Percentiles rank a stretch among this genome's conserved stretches.
phyloP scores from a whole-genome alignment of 2,329 filamentous ascomycete species.

The Westerdykella aurantiaca region DNA sequence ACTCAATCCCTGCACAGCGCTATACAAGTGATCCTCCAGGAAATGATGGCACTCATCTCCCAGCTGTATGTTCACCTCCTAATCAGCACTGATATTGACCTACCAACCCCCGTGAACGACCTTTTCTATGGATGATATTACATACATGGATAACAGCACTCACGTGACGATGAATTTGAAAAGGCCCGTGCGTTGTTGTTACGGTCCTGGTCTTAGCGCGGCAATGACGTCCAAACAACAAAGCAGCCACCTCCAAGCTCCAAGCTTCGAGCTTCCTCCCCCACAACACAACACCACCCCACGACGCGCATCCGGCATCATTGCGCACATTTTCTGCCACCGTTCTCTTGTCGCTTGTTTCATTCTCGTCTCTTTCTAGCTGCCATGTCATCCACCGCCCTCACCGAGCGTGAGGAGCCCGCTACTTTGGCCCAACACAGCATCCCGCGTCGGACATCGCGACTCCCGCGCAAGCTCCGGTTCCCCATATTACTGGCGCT shows the following conservation, averaged over 20 bases:
- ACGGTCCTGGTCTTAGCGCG: not conserved
- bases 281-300: not conserved
- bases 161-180: too few species aligned
- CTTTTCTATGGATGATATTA: too few species aligned
- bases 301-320: not conserved
- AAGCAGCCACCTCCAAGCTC: not conserved
- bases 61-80: too few species aligned
- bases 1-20: too few species aligned
- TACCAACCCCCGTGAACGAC: too few species aligned
- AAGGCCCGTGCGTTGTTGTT: too few species aligned
- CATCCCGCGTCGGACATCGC: slow-evolving; percentile 18
- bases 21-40: too few species aligned
- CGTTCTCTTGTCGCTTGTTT: not conserved
- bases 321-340: not conserved
- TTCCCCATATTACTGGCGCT: slow-evolving; percentile 44
- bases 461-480: slow-evolving; percentile 34
- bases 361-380: not conserved
- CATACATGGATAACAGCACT: too few species aligned
- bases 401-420: slow-evolving; percentile 25
- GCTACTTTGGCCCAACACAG: slow-evolving; percentile 18
- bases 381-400: slow-evolving; percentile 20
- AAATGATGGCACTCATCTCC: too few species aligned
- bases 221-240: not conserved
- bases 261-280: not conserved
- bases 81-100: too few species aligned